Base-by-base conservation (phyloP, 768 basidiomycete genomes). In the Sporobolomyces phaffii region DNA sequence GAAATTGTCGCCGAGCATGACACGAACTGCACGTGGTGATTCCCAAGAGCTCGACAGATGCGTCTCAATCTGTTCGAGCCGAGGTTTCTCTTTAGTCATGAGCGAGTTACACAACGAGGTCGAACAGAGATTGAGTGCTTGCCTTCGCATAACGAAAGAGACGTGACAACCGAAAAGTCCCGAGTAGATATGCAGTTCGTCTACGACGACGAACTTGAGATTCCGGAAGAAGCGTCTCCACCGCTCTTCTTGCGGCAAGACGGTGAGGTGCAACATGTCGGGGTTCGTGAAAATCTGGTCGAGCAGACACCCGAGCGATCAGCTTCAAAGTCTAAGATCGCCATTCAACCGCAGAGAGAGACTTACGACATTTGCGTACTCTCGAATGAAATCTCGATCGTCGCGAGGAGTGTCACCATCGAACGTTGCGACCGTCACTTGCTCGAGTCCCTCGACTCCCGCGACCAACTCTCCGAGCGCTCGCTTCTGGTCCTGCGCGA, bases 1-100 rank as follows among this genome's bases (percentile, higher is more conserved):
- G 85, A 80, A 48, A 94, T 86, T 0, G 91, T 94, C 40, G 91
- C 91, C 67, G 88, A 91, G 74, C 91, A 93, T 17, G 90, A 91
- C 9, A 93, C 83, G 73, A 89, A 91, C 26, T 61, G 60, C 18
- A 76, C 72, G 3, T 48, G 49, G 5, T 62, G 47, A 38, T 76
- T 76, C 3, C 75, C 75, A 20, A 76, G 36, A 6, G 75, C 75
- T 22, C 59, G 31, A 61, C 49, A 72, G 53, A 76, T 68, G 0
- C 73, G 51, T 15, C 73, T 58, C 10, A 73, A 41, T 36, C 73
- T 65, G 14, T 38, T n/a, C n/a, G n/a, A n/a, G n/a, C n/a, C n/a
- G n/a, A n/a, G n/a, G n/a, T n/a, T n/a, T n/a, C n/a, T n/a, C n/a
- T n/a, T n/a, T n/a, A n/a, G n/a, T n/a, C n/a, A n/a, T n/a, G n/a